Conservation (phyloP, 768 basidiomycete genomes). For the Porphyrellus cyaneotinctus region DNA sequence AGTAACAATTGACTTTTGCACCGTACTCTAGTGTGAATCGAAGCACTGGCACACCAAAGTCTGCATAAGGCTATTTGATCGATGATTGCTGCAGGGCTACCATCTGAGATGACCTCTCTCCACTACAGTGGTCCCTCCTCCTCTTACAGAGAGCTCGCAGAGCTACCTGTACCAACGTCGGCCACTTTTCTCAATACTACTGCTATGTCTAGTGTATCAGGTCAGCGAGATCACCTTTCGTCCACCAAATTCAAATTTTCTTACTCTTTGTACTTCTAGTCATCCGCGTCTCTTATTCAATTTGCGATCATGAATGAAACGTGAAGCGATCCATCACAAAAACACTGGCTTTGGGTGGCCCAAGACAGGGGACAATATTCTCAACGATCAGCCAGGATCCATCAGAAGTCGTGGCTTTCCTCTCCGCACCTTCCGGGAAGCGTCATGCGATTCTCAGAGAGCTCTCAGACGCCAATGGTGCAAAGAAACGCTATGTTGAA, state of each 20-base stretch:
- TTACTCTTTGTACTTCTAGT: conserved; percentile 20
- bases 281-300: conserved; percentile 43
- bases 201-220: conserved; percentile 9
- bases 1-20: too few relatives aligned
- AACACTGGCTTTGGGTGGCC: neutral
- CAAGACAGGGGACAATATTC: conserved; percentile 1
- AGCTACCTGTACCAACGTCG: conserved; percentile 37
- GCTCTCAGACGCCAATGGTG: conserved; percentile 18
- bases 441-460: conserved; percentile 47
- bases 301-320: conserved; percentile 50
- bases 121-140: conserved; percentile 16
- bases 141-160: conserved; percentile 37
- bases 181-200: conserved; percentile 31
- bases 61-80: too few relatives aligned
- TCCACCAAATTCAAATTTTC: neutral
- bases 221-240: conserved; percentile 4
- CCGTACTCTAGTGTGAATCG: too few relatives aligned
- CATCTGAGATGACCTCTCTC: conserved; percentile 17
- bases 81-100: too few relatives aligned
- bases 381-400: conserved; percentile 17
- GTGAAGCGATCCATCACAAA: conserved; percentile 43
- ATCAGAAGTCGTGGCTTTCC: conserved; percentile 38
- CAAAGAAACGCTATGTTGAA: conserved; percentile 53
- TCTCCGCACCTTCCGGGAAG: conserved; percentile 39
- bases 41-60: too few relatives aligned